Conservation (phyloP, 2,329 filamentous ascomycete genomes). For the Trematosphaeria pertusa region DNA sequence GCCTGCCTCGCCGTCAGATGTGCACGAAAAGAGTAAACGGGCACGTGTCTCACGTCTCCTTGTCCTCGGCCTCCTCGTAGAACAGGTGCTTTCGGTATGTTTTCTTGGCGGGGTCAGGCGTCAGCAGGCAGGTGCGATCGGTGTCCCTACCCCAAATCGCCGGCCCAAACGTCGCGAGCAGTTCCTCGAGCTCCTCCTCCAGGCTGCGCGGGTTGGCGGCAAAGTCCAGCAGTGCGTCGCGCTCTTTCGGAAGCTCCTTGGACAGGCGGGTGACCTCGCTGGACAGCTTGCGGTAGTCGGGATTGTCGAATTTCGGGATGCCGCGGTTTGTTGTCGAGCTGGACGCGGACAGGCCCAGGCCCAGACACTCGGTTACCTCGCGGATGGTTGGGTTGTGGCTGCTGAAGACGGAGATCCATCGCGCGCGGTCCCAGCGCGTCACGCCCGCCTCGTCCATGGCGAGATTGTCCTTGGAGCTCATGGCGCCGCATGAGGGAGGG, state of each 20-base stretch:
- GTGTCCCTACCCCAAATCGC: constrained; percentile 45
- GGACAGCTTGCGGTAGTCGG: constrained; percentile 44
- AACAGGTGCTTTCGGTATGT: constrained; percentile 44
- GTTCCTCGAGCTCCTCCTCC: constrained; percentile 40
- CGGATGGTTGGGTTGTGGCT: constrained; percentile 48
- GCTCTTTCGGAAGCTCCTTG: constrained; percentile 46
- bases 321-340: constrained; percentile 45
- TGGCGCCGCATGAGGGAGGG: constrained; percentile 16
- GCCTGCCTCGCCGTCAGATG: constrained; percentile 27
- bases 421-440: constrained; percentile 42
- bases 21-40: background rate
- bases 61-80: constrained; percentile 42
- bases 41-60: constrained; percentile 35
- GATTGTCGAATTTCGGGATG: constrained; percentile 49
- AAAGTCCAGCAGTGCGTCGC: constrained; percentile 47
- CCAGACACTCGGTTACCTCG: constrained; percentile 46
- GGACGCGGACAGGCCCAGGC: constrained; percentile 43
- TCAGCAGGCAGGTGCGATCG: constrained; percentile 42
- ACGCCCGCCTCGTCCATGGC: constrained; percentile 40
- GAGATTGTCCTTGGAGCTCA: constrained; percentile 41
- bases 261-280: constrained; percentile 45
- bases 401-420: constrained; percentile 47
- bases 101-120: constrained; percentile 41
- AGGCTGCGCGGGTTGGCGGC: constrained; percentile 40
- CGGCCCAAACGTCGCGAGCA: constrained; percentile 41